Evolutionary conservation across 805 yeast genomes (phyloP).

Genomic region (Blastobotrys attinorum): DNA sequence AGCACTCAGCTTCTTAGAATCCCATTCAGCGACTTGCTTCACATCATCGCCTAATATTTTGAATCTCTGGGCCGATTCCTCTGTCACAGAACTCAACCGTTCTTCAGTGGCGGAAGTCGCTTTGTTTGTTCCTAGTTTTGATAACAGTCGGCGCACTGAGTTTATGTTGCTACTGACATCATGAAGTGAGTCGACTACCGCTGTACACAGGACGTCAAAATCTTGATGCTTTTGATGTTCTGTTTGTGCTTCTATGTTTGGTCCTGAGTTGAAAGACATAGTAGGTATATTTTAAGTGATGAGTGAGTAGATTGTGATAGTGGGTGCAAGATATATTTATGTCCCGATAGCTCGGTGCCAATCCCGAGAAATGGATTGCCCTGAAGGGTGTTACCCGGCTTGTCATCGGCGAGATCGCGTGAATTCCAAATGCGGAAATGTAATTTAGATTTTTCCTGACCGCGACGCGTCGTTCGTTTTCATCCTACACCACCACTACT

Average conservation of each 20-base stretch:
- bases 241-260: background rate
- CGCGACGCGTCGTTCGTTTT: background rate
- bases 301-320: background rate
- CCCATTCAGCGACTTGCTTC: constrained; percentile 13
- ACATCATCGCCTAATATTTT: constrained; percentile 12
- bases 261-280: constrained; percentile 5
- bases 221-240: background rate
- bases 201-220: constrained; percentile 11
- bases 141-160: constrained; percentile 8
- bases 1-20: constrained; percentile 10
- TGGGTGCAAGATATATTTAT: background rate
- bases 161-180: constrained; percentile 11
- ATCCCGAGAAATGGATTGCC: too few species aligned
- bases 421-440: background rate
- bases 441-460: background rate
- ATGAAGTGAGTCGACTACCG: constrained; percentile 13
- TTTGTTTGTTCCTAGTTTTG: constrained; percentile 6
- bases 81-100: constrained; percentile 11
- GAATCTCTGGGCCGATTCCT: constrained; percentile 14
- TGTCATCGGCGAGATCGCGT: too few species aligned
- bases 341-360: too few species aligned
- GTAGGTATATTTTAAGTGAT: too few species aligned
- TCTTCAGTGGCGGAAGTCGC: constrained; percentile 7
- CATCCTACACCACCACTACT: background rate
- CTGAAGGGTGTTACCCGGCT: background rate